Evolutionary conservation across 2,329 filamentous ascomycete species (phyloP).

Genomic region (Orbilia brochopaga): DNA sequence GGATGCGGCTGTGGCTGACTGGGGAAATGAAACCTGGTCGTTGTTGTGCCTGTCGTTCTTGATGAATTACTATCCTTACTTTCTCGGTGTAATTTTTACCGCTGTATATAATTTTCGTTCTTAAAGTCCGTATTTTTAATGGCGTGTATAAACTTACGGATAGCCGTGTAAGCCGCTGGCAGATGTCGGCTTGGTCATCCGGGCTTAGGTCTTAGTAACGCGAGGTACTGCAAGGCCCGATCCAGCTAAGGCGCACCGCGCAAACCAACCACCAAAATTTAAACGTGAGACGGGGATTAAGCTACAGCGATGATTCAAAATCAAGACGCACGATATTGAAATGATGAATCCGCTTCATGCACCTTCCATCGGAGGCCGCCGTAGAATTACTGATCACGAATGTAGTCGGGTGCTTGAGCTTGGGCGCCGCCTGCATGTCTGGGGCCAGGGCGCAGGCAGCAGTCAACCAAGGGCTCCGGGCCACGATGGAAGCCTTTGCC

Average conservation of each 20-base stretch:
- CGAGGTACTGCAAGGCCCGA: neutral
- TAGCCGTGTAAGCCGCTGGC: neutral
- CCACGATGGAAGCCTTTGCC: neutral
- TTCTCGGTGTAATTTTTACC: too few species aligned
- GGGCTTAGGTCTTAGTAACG: neutral
- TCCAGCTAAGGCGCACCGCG: neutral
- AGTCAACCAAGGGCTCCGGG: neutral
- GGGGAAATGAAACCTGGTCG: conserved; percentile 16
- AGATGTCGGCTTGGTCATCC: neutral
- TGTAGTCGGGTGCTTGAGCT: too few species aligned
- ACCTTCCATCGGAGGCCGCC: neutral
- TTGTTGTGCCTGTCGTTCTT: neutral
- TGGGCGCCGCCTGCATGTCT: neutral
- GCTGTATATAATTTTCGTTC: too few species aligned
- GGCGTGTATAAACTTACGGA: neutral
- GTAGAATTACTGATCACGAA: conserved; percentile 5
- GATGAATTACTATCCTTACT: too few species aligned
- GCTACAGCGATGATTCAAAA: neutral
- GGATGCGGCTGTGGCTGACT: conserved; percentile 42
- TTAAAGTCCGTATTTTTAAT: neutral
- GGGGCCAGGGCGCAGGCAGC: neutral
- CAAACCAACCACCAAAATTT: neutral
- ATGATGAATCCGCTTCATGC: neutral
- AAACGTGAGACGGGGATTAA: neutral
- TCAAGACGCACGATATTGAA: neutral